Percentiles rank a stretch among this genome's conserved stretches.
phyloP scores from a whole-genome alignment of 495 filamentous ascomycete genomes.

The Podospora bellae-mahoneyi region DNA sequence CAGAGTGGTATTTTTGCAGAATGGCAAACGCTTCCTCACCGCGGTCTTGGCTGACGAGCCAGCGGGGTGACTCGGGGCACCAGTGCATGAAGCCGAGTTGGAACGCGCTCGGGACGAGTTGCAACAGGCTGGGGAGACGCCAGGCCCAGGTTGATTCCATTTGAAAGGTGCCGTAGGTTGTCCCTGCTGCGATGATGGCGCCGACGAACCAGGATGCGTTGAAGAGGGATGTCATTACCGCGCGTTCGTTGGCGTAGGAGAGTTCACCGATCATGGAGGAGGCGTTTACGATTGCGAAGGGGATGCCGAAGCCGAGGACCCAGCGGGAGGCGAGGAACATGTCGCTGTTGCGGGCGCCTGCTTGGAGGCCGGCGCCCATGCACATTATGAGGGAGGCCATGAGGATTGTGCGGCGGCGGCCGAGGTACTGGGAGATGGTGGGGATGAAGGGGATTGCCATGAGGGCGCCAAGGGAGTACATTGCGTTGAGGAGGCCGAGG shows the following conservation, averaged over 20 bases:
- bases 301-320: constrained; percentile 59
- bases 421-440: constrained; percentile 46
- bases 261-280: constrained; percentile 60
- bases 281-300: constrained; percentile 58
- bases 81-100: constrained; percentile 51
- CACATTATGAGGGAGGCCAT: constrained; percentile 48
- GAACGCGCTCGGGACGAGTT: constrained; percentile 47
- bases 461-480: constrained; percentile 42
- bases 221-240: constrained; percentile 59
- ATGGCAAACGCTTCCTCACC: constrained; percentile 53
- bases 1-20: constrained; percentile 55
- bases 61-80: constrained; percentile 52
- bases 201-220: constrained; percentile 59
- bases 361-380: constrained; percentile 29
- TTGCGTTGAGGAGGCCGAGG: constrained; percentile 40
- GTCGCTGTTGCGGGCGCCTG: constrained; percentile 30
- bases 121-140: constrained; percentile 56
- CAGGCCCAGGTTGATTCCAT: constrained; percentile 56
- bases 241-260: constrained; percentile 55
- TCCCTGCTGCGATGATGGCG: constrained; percentile 52
- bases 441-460: constrained; percentile 56
- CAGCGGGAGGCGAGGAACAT: constrained; percentile 61
- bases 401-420: constrained; percentile 54
- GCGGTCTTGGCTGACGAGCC: constrained; percentile 44
- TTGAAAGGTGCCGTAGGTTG: constrained; percentile 53